Percentiles rank a stretch among this genome's conserved stretches.
Evolutionary conservation across 805 yeast genomes (phyloP).

Genomic region (Candida qinlingensis): DNA sequence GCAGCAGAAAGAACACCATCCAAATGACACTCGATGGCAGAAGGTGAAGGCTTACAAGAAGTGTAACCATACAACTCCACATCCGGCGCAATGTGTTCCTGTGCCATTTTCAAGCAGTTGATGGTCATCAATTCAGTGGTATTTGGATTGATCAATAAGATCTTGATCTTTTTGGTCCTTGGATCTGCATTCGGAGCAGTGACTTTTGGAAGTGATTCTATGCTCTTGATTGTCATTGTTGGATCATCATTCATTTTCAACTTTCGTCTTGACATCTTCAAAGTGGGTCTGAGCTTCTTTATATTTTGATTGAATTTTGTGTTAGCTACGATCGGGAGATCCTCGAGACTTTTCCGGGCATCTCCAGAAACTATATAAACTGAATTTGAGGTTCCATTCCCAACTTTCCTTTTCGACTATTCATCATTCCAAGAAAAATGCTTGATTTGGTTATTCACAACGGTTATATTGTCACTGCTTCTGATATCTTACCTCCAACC

Average conservation of each 20-base stretch:
- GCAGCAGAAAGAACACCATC: constrained; percentile 31
- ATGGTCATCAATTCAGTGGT: constrained; percentile 27
- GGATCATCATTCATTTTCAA: not conserved
- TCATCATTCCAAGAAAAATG: constrained; percentile 2
- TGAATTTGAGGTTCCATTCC: too few species aligned
- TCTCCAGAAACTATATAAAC: too few species aligned
- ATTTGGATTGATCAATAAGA: constrained; percentile 29
- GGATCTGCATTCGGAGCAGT: not conserved
- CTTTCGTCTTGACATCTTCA: not conserved
- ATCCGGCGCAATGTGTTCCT: constrained; percentile 26
- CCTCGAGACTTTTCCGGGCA: not conserved
- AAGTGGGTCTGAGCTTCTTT: not conserved
- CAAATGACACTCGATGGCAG: constrained; percentile 29
- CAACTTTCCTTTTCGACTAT: not conserved
- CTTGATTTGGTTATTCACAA: constrained; percentile 26
- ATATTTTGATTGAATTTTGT: not conserved
- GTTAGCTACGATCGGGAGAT: not conserved
- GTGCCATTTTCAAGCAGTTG: constrained; percentile 28
- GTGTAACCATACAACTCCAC: constrained; percentile 29
- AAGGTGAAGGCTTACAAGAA: constrained; percentile 24
- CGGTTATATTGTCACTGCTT: constrained; percentile 28
- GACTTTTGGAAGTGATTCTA: constrained; percentile 13
- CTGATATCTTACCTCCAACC: constrained; percentile 29
- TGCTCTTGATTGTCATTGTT: constrained; percentile 8
- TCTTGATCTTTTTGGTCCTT: constrained; percentile 13